These are phyloP conservation scores for Protomyces inundatus DNA, from an alignment of 1,139 yeast species.

Conservation along the genomic window DNA sequence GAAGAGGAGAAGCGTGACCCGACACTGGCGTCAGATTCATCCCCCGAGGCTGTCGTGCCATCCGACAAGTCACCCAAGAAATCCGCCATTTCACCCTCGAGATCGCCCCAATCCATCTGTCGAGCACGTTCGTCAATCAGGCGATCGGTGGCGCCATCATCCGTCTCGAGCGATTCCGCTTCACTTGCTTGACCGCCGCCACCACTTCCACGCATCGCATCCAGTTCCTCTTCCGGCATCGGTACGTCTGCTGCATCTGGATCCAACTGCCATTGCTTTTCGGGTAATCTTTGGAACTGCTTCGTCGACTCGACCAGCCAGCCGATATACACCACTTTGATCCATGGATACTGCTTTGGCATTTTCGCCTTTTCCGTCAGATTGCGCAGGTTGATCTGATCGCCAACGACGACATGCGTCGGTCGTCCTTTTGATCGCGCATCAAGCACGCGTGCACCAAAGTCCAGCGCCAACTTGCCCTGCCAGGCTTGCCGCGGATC, in stretches of 20 bases:
- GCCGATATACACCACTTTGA: slow-evolving; percentile 80
- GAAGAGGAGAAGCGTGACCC: slow-evolving; percentile 1
- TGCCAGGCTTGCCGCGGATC: slow-evolving; percentile 62
- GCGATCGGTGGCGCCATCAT: slow-evolving; percentile 32
- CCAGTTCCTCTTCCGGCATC: slow-evolving; percentile 2
- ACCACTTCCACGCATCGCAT: slow-evolving; percentile 28
- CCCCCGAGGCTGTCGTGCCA: slow-evolving; percentile 39
- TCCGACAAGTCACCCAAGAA: slow-evolving; percentile 54
- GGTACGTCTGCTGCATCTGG: slow-evolving; percentile 21
- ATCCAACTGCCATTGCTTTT: slow-evolving; percentile 45
- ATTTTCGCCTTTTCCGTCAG: slow-evolving; percentile 59
- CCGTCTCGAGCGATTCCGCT: slow-evolving; percentile 23
- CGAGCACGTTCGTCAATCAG: slow-evolving; percentile 21
- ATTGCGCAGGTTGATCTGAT: slow-evolving; percentile 57
- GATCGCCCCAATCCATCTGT: slow-evolving; percentile 41
- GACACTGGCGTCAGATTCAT: slow-evolving; percentile 22
- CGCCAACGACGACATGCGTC: slow-evolving; percentile 78
- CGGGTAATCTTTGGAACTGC: slow-evolving; percentile 68
- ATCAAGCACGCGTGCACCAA: slow-evolving; percentile 80
- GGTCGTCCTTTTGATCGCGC: slow-evolving; percentile 62
- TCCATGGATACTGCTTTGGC: slow-evolving; percentile 43
- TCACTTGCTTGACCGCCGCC: slow-evolving; percentile 1
- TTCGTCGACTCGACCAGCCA: slow-evolving; percentile 88
- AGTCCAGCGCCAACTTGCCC: slow-evolving; percentile 84
- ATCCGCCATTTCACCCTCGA: slow-evolving; percentile 57